Base-by-base conservation (phyloP, 2,329 filamentous ascomycete species). In the Balansia obtecta region DNA sequence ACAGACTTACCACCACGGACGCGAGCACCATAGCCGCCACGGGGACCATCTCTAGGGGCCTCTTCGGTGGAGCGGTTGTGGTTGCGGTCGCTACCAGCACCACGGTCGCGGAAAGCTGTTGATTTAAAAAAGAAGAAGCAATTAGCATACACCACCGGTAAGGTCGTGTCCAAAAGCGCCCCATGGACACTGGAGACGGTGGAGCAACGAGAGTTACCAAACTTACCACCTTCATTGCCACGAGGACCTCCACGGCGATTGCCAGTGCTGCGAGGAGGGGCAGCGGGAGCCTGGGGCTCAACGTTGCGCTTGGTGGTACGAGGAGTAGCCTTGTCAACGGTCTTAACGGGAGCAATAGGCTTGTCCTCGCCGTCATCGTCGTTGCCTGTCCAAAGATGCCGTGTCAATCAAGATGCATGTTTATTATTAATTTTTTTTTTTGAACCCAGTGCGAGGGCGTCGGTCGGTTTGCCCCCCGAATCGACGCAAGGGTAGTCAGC, bases 171-270 rank as follows among this genome's bases (percentile, higher is more conserved):
- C 11, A 5, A 15, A 12, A 37, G 34, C 4, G 34, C 34, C 15
- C 15, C 34, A 37, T 12, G 15, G 15, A 15, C 11, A 13, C 15
- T 15, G 13, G 34, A 37, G 15, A 9, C 11, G 15, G 8, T 12
- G 4, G 34, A 12, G 34, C 34, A 13, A 12, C 34, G 10, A 37
- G 34, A 15, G 2, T 37, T 16, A n/a, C 27, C 43, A 49, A 33
- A 65, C 86, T 71, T 76, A 96, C 91, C 89, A 76, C 82, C 86
- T 70, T 96, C 91, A 72, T 83, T 94, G 66, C 86, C 87, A 66
- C 76, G 75, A 68, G 76, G 77, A 58, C 74, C 76, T 60, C 78
- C 75, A 65, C 82, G 74, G 62, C 71, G 71, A 64, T 67, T 68
- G 60, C 65, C 66, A 58, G 68, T 65, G 61, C 70, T 60, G 58